These are phyloP conservation scores for Epichloe coenophiala DNA, from an alignment of 2,329 filamentous ascomycete genomes.

Conservation along the genomic window DNA sequence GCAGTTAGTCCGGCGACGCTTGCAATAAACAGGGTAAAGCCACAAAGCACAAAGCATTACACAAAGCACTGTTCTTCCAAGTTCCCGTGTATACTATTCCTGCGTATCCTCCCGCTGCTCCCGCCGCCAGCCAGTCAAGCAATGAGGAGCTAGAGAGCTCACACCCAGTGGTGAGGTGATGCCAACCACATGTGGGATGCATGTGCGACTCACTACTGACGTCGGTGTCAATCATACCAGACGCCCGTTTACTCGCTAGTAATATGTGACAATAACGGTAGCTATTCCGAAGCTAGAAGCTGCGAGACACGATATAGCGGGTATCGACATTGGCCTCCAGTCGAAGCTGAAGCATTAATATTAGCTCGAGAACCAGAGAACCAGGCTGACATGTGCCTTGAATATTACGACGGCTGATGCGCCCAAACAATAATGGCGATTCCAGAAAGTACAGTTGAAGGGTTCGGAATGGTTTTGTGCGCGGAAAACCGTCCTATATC, in stretches of 20 bases:
- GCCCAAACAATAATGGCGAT: background rate
- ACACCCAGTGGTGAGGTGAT: background rate
- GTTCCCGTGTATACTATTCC: too few relatives aligned
- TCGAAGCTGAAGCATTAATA: background rate
- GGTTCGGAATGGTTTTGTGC: too few relatives aligned
- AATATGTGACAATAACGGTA: background rate
- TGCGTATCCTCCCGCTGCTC: background rate
- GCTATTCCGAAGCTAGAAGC: background rate
- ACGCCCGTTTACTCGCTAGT: background rate
- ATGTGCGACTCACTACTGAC: background rate
- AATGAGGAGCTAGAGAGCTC: too few relatives aligned
- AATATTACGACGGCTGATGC: background rate
- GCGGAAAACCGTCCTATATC: background rate
- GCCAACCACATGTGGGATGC: background rate
- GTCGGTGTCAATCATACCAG: background rate
- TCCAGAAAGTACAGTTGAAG: background rate
- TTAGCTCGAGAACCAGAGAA: background rate
- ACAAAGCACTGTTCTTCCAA: too few relatives aligned
- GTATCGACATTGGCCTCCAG: slow-evolving; percentile 1
- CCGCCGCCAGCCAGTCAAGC: too few relatives aligned
- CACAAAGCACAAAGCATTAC: background rate
- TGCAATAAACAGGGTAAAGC: background rate
- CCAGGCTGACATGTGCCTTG: background rate
- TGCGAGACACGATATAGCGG: background rate
- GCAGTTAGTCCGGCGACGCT: background rate